Conservation (phyloP, 139 green algal genomes). For the Chlorella sp. region DNA sequence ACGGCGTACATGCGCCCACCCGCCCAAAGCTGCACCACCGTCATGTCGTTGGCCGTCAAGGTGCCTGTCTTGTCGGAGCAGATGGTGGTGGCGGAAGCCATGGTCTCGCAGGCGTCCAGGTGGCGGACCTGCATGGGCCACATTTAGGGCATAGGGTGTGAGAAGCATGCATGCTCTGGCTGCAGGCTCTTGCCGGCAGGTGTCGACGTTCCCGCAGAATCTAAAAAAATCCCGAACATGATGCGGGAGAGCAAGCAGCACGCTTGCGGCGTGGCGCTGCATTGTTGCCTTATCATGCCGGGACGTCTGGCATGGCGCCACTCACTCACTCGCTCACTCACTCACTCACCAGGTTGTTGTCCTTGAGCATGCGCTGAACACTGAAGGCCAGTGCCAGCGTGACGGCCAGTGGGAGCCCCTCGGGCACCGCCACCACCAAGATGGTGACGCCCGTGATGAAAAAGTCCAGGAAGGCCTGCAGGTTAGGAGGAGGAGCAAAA, state of each 20-base stretch:
- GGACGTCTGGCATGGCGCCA: too few species aligned
- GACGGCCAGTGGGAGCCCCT: background rate
- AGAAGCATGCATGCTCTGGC: too few species aligned
- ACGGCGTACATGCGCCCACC: conserved; percentile 13
- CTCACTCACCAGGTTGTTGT: conserved; percentile 3
- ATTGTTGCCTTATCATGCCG: too few species aligned
- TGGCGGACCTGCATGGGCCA: conserved; percentile 10
- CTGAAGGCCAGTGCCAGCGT: conserved; percentile 2
- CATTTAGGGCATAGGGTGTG: too few species aligned
- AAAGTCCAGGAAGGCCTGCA: background rate
- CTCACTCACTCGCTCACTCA: background rate
- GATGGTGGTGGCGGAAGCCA: background rate
- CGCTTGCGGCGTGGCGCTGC: too few species aligned
- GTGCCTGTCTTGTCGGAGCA: conserved; percentile 86
- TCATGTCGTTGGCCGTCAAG: conserved; percentile 79
- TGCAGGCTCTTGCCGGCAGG: too few species aligned
- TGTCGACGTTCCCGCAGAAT: too few species aligned
- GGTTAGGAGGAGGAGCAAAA: background rate
- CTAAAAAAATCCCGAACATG: too few species aligned
- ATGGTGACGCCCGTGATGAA: background rate
- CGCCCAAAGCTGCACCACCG: conserved; percentile 38
- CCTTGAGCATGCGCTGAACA: background rate
- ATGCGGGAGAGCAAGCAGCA: too few species aligned
- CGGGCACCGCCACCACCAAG: conserved; percentile 1
- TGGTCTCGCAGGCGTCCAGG: conserved; percentile 3